These are phyloP conservation scores for Candida schatavii DNA, from an alignment of 805 yeast species.

Conservation along the genomic window DNA sequence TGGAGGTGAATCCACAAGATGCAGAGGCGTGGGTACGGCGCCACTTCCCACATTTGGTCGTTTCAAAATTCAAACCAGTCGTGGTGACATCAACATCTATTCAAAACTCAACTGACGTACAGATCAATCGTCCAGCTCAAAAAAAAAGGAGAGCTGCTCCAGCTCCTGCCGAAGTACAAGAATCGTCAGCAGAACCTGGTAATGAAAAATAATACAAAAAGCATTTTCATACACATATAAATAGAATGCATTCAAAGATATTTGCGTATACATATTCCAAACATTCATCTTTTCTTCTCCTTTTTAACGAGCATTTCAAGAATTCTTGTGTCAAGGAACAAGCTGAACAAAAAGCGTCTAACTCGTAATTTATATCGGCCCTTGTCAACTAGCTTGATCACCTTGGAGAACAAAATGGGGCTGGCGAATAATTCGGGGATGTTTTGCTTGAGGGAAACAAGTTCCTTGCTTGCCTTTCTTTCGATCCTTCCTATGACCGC, in stretches of 20 bases:
- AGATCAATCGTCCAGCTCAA: background rate
- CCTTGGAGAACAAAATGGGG: slow-evolving; percentile 50
- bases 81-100: slow-evolving; percentile 1
- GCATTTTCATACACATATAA: background rate
- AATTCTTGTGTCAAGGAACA: slow-evolving; percentile 49
- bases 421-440: slow-evolving; percentile 54
- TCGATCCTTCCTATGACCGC: slow-evolving; percentile 39
- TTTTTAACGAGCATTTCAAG: slow-evolving; percentile 51
- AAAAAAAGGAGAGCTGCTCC: background rate
- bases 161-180: background rate
- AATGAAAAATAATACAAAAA: background rate
- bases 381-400: slow-evolving; percentile 50
- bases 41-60: slow-evolving; percentile 31
- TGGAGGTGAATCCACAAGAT: slow-evolving; percentile 40
- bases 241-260: background rate
- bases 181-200: background rate
- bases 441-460: slow-evolving; percentile 50
- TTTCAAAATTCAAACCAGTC: slow-evolving; percentile 33
- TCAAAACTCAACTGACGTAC: slow-evolving; percentile 1
- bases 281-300: slow-evolving; percentile 29
- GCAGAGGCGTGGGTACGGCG: slow-evolving; percentile 38
- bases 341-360: slow-evolving; percentile 62
- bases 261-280: no score
- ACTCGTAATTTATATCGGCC: slow-evolving; percentile 62
- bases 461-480: slow-evolving; percentile 54